phyloP scores from a whole-genome alignment of 331 rosid genomes.

The Rhamnella rubrinervis region DNA sequence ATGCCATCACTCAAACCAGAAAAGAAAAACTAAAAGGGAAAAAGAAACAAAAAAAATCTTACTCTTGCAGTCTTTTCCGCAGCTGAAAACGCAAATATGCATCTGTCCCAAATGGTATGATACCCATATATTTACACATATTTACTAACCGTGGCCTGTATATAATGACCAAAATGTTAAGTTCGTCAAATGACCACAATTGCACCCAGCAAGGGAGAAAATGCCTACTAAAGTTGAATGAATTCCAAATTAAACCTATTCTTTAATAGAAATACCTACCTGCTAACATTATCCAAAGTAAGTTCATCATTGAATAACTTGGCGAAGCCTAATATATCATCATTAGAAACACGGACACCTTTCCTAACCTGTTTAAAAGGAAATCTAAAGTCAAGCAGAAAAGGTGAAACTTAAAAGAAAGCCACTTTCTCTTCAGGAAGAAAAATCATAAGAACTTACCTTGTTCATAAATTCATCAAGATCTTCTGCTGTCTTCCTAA shows the following conservation, averaged over 20 bases:
- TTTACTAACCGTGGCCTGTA: conserved; percentile 84
- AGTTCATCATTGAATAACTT: conserved; percentile 95
- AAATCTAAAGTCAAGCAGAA: not conserved
- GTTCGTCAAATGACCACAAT: not conserved
- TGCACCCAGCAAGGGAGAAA: not conserved
- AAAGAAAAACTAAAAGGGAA: not conserved
- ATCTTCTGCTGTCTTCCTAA: conserved; percentile 93
- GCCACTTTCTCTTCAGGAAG: too few species aligned
- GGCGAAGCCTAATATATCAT: conserved; percentile 93
- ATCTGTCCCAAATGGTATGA: conserved; percentile 82
- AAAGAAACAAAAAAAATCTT: conserved; percentile 26
- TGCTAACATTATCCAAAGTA: conserved; percentile 93
- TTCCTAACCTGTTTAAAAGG: conserved; percentile 58
- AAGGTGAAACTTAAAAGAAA: not conserved
- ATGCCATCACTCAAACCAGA: not conserved
- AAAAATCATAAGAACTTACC: conserved; percentile 33
- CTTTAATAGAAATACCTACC: conserved; percentile 37
- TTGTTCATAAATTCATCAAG: conserved; percentile 78
- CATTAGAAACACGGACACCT: conserved; percentile 75
- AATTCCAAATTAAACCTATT: not conserved
- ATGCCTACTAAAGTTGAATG: not conserved
- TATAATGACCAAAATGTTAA: conserved; percentile 18
- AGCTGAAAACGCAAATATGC: conserved; percentile 89
- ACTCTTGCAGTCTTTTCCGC: conserved; percentile 70
- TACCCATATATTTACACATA: conserved; percentile 99